These are phyloP conservation scores for Fraxinus dipetala DNA, from an alignment of 305 asterid species.

Conservation along the genomic window DNA sequence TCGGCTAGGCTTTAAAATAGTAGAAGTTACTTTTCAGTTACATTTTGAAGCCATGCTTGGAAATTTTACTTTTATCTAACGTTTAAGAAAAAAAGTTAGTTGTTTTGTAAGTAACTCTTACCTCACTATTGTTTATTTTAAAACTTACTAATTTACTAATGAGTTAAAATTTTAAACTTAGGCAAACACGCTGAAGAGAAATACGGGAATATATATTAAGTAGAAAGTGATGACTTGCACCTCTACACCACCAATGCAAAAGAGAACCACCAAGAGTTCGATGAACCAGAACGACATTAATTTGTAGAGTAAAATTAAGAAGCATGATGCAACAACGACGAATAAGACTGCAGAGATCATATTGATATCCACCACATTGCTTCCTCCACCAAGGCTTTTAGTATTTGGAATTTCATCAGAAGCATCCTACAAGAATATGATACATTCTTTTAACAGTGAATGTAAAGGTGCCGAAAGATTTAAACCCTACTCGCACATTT, in stretches of 20 bases:
- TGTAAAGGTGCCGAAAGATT: conserved; percentile 5
- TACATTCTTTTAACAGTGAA: conserved; percentile 10
- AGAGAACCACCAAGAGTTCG: conserved; percentile 76
- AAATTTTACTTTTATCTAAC: not conserved
- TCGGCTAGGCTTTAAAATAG: not conserved
- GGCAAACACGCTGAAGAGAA: not conserved
- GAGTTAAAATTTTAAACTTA: not conserved
- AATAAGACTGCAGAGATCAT: conserved; percentile 70
- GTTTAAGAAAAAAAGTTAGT: not conserved
- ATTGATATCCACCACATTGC: conserved; percentile 75
- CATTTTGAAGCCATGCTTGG: not conserved
- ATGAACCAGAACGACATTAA: conserved; percentile 86
- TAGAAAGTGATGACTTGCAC: conserved; percentile 34
- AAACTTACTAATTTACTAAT: not conserved
- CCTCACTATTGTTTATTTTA: not conserved
- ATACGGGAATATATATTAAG: not conserved
- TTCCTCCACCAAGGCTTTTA: conserved; percentile 43
- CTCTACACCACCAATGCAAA: conserved; percentile 94
- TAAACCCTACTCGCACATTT: conserved; percentile 3
- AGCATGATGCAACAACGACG: conserved; percentile 78
- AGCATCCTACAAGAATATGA: conserved; percentile 54
- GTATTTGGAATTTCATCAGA: conserved; percentile 50
- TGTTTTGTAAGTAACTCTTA: not conserved
- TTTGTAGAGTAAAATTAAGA: conserved; percentile 73
- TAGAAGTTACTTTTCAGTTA: not conserved